Base-by-base conservation (phyloP, 441 rosid species). In the Corymbia calophylla region DNA sequence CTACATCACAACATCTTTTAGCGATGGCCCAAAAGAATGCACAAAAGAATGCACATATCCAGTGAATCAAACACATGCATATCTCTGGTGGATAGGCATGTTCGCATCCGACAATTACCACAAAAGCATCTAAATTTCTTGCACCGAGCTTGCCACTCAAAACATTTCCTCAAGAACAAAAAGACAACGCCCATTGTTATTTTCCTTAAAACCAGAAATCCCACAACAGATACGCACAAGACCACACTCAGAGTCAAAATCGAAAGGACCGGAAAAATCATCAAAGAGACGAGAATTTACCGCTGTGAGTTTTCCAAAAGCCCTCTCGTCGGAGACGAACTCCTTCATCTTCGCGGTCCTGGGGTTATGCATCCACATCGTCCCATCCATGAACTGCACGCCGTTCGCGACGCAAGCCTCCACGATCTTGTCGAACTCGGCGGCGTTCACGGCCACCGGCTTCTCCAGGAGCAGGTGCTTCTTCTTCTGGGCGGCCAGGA, bases 361-460 rank as follows among this genome's bases (percentile, higher is more conserved):
- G 25, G 97, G 97, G 90, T 95, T 88, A 64, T 97, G 98, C 91
- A 97, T 87, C 99, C 98, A 96, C 97, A 95, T 95, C 62, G 98
- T 95, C 13, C 97, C 98, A 89, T 97, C 99, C 99, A 97, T 95
- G 89, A 95, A 86, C 94, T 96, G 99, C 53, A 97, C 92, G 44
- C 93, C 96, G 62, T 94, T 94, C 86, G 91, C 93, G 18, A 93
- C 97, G 81, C 99, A 97, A 39, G 96, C 97, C 88, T 88, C 92
- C 62, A 90, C 32, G 60, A 97, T 96, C 91, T 84, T 66, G 60
- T 95, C 98, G 44, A 97, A 94, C 89, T 96, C 96, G 7, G 68
- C 90, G 6, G 90, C 94, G 88, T 91, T 93, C 17, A 94, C 17
- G 15, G 94, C 98, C 80, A 96, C 94, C 3, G 98, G 99, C 91